Base-by-base conservation (phyloP, 257 asterid species). In the Nicotiana undulata region DNA sequence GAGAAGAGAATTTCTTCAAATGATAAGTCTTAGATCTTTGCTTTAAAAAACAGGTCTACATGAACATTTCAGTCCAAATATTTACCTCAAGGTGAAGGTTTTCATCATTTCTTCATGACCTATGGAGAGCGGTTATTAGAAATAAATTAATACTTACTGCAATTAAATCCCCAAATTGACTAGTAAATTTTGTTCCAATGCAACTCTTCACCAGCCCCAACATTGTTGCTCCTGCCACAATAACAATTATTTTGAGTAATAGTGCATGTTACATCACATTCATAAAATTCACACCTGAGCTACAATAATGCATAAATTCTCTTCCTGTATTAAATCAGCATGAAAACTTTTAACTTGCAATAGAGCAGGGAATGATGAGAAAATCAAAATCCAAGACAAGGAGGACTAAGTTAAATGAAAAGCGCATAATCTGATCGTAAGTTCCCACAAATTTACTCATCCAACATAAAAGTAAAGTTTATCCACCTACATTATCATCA, bases 111-210 rank as follows among this genome's bases (percentile, higher is more conserved):
- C 20, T 70, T 46, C 78, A 24, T 46, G 60, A 5, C 60, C 1
- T 26, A 20, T 12, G 32, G 63, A n/a, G 22, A 32, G 53, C 34
- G 72, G 37, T 70, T 3, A 68, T 81, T 44, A 52, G 80, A 46
- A 75, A 74, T 44, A 22, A 5, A 29, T 75, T 83, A 80, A 64
- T 64, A 89, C 97, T 90, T 90, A 95, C 99, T 53, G 99, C 95
- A 20, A 96, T 92, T 77, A 96, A 88, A 90, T 94, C 91, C 63
- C 99, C 99, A 85, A 93, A 95, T 78, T 93, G 99, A 82, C 99
- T 81, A 31, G 99, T 95, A 85, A 95, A 95, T 81, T 95, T 95
- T 82, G 99, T 96, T 63, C 98, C 98, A 56, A 96, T 96, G 77
- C 97, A 92, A 87, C 98, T 96, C 92, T 96, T 94, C 77, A 96